Evolutionary conservation across 169 alveolate species (phyloP).

Genomic region (Neospora caninum): DNA sequence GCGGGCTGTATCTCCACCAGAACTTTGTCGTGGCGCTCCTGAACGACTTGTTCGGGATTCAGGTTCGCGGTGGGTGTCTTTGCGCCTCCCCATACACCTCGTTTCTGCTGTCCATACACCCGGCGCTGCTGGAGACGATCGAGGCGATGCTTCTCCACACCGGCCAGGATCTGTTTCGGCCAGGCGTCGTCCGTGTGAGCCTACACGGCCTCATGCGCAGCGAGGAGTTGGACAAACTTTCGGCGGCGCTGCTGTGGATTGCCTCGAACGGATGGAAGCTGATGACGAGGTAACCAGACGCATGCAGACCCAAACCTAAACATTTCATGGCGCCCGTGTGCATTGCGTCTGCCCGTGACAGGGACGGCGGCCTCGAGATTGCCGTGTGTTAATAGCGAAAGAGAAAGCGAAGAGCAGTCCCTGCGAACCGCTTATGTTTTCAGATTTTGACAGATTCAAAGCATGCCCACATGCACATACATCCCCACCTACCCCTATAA

Average conservation of each 20-base stretch:
- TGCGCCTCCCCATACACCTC: constrained; percentile 95
- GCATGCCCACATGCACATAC: constrained; percentile 5
- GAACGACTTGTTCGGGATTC: constrained; percentile 94
- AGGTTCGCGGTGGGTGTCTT: constrained; percentile 93
- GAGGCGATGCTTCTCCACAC: constrained; percentile 70
- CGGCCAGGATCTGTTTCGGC: constrained; percentile 90
- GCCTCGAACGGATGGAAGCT: constrained; percentile 91
- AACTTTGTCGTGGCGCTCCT: constrained; percentile 89
- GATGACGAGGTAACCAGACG: constrained; percentile 77
- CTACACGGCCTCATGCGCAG: constrained; percentile 86
- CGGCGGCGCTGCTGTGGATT: constrained; percentile 80
- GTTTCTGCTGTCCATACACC: constrained; percentile 36
- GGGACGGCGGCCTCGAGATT: too few species aligned
- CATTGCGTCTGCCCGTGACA: too few species aligned
- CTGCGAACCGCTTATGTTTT: too few species aligned
- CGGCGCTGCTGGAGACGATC: background rate
- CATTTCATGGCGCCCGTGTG: too few species aligned
- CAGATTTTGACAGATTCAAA: too few species aligned
- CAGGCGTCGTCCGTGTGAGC: constrained; percentile 92
- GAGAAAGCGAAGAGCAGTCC: too few species aligned
- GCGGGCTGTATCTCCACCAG: constrained; percentile 84
- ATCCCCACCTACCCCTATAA: background rate
- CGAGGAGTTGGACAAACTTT: constrained; percentile 79
- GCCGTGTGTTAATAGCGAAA: too few species aligned
- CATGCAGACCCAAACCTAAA: too few species aligned